phyloP scores from a whole-genome alignment of 306 rosid genomes.

The Inga oerstediana region DNA sequence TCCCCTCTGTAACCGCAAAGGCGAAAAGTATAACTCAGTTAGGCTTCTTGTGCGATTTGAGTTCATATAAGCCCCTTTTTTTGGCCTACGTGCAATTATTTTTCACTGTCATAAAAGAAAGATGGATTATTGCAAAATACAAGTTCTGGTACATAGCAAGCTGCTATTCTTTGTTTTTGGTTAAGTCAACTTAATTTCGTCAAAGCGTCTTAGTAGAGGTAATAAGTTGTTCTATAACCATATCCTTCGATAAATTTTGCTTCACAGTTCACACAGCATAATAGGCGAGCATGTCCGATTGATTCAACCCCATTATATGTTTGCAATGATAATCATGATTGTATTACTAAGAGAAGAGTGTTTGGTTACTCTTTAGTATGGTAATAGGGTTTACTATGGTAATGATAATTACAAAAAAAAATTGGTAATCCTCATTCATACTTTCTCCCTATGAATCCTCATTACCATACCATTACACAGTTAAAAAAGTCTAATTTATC shows the following conservation, averaged over 20 bases:
- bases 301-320: no score
- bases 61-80: slow-evolving; percentile 35
- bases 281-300: neutral
- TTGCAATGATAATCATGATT: no score
- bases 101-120: neutral
- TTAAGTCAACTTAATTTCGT: neutral
- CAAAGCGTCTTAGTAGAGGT: neutral
- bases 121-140: neutral
- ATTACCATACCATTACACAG: no score
- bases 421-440: no score
- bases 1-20: slow-evolving; percentile 57
- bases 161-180: neutral
- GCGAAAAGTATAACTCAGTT: slow-evolving; percentile 58
- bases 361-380: no score
- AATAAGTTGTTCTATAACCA: neutral
- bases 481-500: no score
- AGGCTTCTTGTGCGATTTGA: slow-evolving; percentile 68
- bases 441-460: no score
- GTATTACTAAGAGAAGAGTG: no score
- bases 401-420: no score
- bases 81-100: neutral
- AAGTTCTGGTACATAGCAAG: neutral
- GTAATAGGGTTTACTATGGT: no score
- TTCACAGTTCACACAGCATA: neutral
- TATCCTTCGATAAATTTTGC: neutral